phyloP scores from a whole-genome alignment of 257 asterid species.

The Coffea eugenioides region DNA sequence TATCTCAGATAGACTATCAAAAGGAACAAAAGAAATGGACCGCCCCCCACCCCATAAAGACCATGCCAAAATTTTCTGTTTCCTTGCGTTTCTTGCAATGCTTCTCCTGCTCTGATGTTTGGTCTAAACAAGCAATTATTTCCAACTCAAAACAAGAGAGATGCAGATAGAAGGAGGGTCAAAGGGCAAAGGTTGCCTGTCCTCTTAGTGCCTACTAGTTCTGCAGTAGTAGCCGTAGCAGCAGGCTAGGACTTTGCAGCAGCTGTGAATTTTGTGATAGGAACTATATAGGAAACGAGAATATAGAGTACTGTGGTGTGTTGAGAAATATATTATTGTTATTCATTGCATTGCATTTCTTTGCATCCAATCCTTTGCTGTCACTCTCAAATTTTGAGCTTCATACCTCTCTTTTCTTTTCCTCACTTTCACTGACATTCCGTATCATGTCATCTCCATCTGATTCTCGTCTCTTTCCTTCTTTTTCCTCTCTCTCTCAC shows the following conservation, averaged over 20 bases:
- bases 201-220: background rate
- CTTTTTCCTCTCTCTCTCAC: slow-evolving; percentile 8
- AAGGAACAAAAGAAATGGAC: slow-evolving; percentile 34
- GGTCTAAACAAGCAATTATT: slow-evolving; percentile 29
- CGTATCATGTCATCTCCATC: slow-evolving; percentile 30
- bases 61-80: slow-evolving; percentile 15
- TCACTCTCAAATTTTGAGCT: slow-evolving; percentile 67
- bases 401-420: slow-evolving; percentile 15
- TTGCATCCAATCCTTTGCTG: slow-evolving; percentile 21
- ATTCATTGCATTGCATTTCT: background rate
- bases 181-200: background rate
- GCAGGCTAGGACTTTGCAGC: background rate
- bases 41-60: slow-evolving; percentile 5
- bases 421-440: slow-evolving; percentile 42
- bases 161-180: background rate
- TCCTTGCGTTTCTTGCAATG: slow-evolving; percentile 32
- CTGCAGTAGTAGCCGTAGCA: background rate
- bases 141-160: background rate
- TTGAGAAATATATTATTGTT: background rate
- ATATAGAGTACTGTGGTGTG: background rate
- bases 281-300: background rate
- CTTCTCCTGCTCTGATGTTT: slow-evolving; percentile 21
- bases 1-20: slow-evolving; percentile 33
- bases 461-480: slow-evolving; percentile 18
- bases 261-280: background rate